phyloP scores from a whole-genome alignment of 495 filamentous ascomycete species.

The Aspergillus sclerotioniger region DNA sequence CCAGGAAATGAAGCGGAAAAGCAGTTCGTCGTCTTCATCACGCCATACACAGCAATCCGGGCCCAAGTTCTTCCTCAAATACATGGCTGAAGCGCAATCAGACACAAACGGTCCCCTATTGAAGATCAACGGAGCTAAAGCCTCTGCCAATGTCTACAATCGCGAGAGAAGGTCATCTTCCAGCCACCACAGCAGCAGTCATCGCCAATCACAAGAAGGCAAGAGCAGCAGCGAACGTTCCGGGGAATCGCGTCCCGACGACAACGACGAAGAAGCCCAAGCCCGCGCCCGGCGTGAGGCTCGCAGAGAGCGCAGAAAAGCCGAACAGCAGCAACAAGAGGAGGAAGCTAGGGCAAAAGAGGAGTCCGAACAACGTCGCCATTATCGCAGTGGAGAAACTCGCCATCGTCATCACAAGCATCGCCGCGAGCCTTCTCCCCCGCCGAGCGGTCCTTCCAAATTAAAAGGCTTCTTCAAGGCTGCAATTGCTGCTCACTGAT shows the following conservation, averaged over 20 bases:
- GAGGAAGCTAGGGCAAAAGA: slow-evolving; percentile 10
- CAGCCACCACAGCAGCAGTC: slow-evolving; percentile 33
- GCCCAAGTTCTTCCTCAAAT: slow-evolving; percentile 35
- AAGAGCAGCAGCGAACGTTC: slow-evolving; percentile 30
- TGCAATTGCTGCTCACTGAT: slow-evolving; percentile 35
- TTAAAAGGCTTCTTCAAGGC: slow-evolving; percentile 39
- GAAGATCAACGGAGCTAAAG: slow-evolving; percentile 35
- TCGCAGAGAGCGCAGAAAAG: slow-evolving; percentile 10
- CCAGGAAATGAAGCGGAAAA: slow-evolving; percentile 20
- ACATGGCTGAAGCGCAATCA: slow-evolving; percentile 39
- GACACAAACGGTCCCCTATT: slow-evolving; percentile 36
- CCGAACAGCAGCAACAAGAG: slow-evolving; percentile 12
- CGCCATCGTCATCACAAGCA: slow-evolving; percentile 33
- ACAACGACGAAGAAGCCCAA: slow-evolving; percentile 22
- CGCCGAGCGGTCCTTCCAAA: slow-evolving; percentile 29
- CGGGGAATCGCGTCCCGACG: slow-evolving; percentile 24
- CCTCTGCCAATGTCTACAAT: slow-evolving; percentile 27
- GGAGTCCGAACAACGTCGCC: slow-evolving; percentile 25
- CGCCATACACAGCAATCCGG: slow-evolving; percentile 24
- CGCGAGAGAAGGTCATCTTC: slow-evolving; percentile 30
- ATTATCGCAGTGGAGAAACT: slow-evolving; percentile 23
- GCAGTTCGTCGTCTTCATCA: slow-evolving; percentile 32
- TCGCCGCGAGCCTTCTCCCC: slow-evolving; percentile 35
- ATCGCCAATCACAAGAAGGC: slow-evolving; percentile 31
- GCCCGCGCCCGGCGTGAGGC: slow-evolving; percentile 17